Base-by-base conservation (phyloP, 2,329 filamentous ascomycete genomes). In the Capronia coronata region DNA sequence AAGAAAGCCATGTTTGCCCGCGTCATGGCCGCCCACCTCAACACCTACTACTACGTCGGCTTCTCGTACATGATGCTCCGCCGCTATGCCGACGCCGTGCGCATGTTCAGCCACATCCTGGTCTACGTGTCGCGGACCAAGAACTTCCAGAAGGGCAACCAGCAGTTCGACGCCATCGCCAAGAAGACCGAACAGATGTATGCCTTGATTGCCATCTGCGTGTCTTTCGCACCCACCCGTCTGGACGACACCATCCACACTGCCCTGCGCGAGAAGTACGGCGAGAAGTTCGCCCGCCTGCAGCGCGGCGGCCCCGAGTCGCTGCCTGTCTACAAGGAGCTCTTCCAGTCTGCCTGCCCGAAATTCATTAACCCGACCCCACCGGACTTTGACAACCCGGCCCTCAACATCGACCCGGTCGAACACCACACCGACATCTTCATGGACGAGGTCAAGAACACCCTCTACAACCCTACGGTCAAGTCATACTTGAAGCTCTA, bases 1-100 rank as follows among this genome's bases (percentile, higher is more conserved):
- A 98, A 98, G 80, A 97, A 97, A 79, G 90, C 93, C 71, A 97
- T 97, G 87, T 98, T 98, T 69, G 91, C 93, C 57, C 87, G 93
- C 60, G 93, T 98, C 69, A 97, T 98, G 93, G 91, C 93, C 47
- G 93, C 93, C 51, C 93, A 98, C 77, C 97, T 97, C 76, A 96
- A 91, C 61, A 98, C 93, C 59, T 98, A 97, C 82, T 98, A 98
- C 82, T 97, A 97, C 70, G 91, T 98, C 57, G 93, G 93, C 62
- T 98, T 98, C 82, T 94, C 88, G 62, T 98, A 98, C 84, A 97
- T 98, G 91, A 98, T 98, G 93, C 94, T 97, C 87, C 89, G 93
- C 75, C 87, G 93, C 68, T 98, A 98, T 70, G 87, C 89, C 72
- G 93, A 98, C 72, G 93, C 93, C 70, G 96, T 98, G 75, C 89